Conservation (phyloP, 345 rosid genomes). For the Lenwebbia sp. region DNA sequence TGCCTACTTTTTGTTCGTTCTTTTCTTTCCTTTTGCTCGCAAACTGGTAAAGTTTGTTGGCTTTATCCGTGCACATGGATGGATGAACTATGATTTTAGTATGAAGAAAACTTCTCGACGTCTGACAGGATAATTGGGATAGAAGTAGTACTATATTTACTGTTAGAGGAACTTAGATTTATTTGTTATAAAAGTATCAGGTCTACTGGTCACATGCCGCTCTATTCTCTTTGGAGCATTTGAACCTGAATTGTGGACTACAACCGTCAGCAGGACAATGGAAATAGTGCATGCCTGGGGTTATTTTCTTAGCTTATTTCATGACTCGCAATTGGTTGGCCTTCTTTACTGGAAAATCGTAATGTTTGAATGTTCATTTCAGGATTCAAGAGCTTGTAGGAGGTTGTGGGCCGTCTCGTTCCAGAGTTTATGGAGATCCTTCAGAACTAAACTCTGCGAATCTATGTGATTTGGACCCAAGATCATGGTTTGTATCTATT, state of each 20-base stretch:
- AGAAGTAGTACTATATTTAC: background rate
- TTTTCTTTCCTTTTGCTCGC: background rate
- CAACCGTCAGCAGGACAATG: background rate
- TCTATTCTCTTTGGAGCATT: background rate
- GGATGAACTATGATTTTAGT: background rate
- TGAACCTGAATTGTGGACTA: background rate
- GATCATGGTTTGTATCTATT: constrained; percentile 46
- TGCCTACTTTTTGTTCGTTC: background rate
- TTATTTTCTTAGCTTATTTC: background rate
- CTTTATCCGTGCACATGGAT: background rate
- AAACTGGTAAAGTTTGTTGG: background rate
- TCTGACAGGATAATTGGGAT: background rate
- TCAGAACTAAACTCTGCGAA: constrained; percentile 16
- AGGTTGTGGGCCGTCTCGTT: constrained; percentile 9
- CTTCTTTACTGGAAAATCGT: background rate
- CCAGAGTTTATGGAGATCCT: constrained; percentile 36
- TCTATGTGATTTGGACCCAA: constrained; percentile 35
- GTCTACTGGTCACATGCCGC: background rate
- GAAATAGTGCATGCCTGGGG: background rate
- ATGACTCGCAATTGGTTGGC: background rate
- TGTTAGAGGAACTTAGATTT: background rate
- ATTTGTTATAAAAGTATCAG: background rate
- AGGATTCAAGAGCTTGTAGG: constrained; percentile 41
- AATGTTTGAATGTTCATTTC: background rate
- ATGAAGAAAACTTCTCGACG: background rate